Evolutionary conservation across 805 yeast genomes (phyloP).

Genomic region (Sungouiozyma intestinalis): DNA sequence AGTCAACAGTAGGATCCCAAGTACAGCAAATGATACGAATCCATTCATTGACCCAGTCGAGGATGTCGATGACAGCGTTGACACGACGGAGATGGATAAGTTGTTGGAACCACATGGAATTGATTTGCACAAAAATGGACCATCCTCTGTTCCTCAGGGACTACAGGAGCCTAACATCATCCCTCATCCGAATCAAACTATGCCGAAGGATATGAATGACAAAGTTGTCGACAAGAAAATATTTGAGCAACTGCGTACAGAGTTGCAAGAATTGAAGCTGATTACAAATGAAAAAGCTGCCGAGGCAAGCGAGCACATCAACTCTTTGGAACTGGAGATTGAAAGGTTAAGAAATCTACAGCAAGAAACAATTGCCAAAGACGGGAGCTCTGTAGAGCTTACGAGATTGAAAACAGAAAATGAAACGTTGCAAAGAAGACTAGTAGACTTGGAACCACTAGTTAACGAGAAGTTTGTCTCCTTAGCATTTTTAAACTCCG

Average conservation of each 20-base stretch:
- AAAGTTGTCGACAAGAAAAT: conserved; percentile 15
- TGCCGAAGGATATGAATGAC: not conserved
- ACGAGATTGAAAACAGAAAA: conserved; percentile 37
- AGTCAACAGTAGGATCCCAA: not conserved
- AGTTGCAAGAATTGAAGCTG: conserved; percentile 30
- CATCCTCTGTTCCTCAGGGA: not conserved
- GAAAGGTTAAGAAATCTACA: conserved; percentile 11
- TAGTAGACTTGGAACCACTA: conserved; percentile 40
- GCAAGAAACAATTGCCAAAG: not conserved
- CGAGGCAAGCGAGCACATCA: conserved; percentile 46
- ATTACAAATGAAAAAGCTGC: conserved; percentile 43
- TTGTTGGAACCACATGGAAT: not conserved
- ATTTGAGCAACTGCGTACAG: conserved; percentile 26
- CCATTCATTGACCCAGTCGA: not conserved
- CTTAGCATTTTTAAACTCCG: conserved; percentile 40
- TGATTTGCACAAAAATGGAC: not conserved
- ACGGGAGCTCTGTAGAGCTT: not conserved
- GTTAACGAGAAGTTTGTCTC: conserved; percentile 44
- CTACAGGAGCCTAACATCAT: conserved; percentile 2
- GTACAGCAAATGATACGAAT: not conserved
- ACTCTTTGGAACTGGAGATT: conserved; percentile 35
- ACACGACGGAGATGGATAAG: not conserved
- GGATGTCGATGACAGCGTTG: not conserved
- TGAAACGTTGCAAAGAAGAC: conserved; percentile 30
- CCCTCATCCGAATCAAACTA: conserved; percentile 6